Base-by-base conservation (phyloP, 306 rosid genomes). In the Gastrolobium villosum region DNA sequence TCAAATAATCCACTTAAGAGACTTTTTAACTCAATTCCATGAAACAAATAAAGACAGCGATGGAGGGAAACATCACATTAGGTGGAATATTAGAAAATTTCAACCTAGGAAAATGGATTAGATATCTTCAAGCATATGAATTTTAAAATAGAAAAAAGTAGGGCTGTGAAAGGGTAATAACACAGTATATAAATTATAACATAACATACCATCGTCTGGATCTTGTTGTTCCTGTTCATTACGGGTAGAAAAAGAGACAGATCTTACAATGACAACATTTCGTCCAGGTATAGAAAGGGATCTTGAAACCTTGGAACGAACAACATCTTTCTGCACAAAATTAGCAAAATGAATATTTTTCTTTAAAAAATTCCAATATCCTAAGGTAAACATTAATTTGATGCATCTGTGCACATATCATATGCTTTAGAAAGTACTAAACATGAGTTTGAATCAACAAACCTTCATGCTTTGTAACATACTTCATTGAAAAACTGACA, bases 211-310 rank as follows among this genome's bases (percentile, higher is more conserved):
- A 53, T 89, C 88, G 62, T 84, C 82, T 73, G 85, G 26, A 83
- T 90, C 92, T 74, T 85, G 65, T 62, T 71, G 81, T 26, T 70
- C 83, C 10, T 78, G 90, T 67, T 76, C 96, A 65, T 14, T 76
- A 13, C 79, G 92, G 65, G 79, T 60, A 55, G 87, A 81, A 54
- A 92, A 91, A 8, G 98, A 95, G 71, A 89, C 49, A 20, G 99
- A 95, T 83, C 99, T 91, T 66, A 92, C 92, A 74, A 92, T 87
- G 71, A 95, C 90, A 59, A 89, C 81, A 80, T 87, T 92, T 81
- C 87, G 80, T 71, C 86, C 93, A 46, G 98, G 97, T 73, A 94
- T 81, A 9, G 99, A 89, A 41, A 95, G 88, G 82, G 98, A 95
- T 86, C 99, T 91, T 64, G 97, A 92, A 82, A 95, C 96, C 82